Evolutionary conservation across 257 asterid genomes (phyloP), one percentile per base, ranked within the genome.

Genomic region (Petunia axillaris): DNA sequence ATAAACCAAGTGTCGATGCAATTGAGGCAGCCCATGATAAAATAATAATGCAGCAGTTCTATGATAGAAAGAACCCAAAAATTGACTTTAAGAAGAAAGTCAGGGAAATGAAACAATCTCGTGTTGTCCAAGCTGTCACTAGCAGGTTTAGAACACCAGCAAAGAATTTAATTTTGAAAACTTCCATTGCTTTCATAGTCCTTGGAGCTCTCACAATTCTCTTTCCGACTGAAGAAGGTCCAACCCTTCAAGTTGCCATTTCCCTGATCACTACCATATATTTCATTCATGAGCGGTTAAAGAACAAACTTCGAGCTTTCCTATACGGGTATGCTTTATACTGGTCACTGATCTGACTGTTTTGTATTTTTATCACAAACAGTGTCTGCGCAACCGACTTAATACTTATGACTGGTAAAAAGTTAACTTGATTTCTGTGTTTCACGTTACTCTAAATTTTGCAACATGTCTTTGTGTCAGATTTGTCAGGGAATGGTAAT

Each of bases 201-300:
- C 97, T 95, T 4, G 99, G 97, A 70, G 96, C 81, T 41, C 94
- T 95, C 78, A 95, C 97, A 6, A 85, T 95, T 40, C 94, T 95
- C 83, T 94, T 93, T 86, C 99, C 99, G 60, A 91, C 98, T 6
- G 99, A 95, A 89, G 99, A 95, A 84, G 99, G 99, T 39, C 99
- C 99, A 0, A 95, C 99, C 10, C 91, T 95, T 84, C 99, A 95
- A 88, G 99, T 95, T 79, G 94, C 91, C 53, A 70, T 92, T 82
- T 95, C 99, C 58, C 82, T 95, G 87, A 81, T 95, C 50, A 88
- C 80, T 58, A 85, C 99, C 37, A 79, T 91, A 64, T 94, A 94
- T 85, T 94, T 95, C 80, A 84, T 95, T 37, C 83, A 93, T 81
- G 95, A 89, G 66, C 91, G 98, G 79, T 90, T 95, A 77, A 94